Conservation (phyloP, 139 green algal species). For the Pleodorina starrii region DNA sequence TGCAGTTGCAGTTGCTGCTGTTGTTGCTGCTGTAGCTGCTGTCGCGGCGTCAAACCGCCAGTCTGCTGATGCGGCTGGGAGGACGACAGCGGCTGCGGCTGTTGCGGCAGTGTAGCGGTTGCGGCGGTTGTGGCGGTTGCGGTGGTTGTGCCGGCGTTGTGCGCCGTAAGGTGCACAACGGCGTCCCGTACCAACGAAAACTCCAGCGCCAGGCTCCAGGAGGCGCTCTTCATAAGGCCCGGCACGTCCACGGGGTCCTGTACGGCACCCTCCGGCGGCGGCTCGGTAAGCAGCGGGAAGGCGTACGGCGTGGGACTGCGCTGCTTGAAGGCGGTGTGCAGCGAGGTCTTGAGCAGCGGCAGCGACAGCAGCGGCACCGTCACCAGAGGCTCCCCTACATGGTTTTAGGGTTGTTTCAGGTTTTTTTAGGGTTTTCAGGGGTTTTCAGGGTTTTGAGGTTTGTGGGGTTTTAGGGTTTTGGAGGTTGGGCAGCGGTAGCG, state of each 20-base stretch:
- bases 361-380: conserved; percentile 64
- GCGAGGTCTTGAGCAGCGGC: conserved; percentile 35
- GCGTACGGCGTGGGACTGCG: conserved; percentile 71
- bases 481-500: no score
- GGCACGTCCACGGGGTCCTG: conserved; percentile 63
- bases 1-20: neutral
- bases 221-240: conserved; percentile 50
- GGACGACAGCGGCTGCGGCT: conserved; percentile 4
- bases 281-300: conserved; percentile 59
- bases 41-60: neutral
- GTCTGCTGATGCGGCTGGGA: neutral
- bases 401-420: no score
- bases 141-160: neutral
- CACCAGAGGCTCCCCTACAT: conserved; percentile 63
- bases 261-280: neutral
- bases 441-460: no score
- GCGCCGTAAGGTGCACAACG: neutral
- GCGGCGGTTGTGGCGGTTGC: neutral
- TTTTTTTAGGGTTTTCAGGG: no score
- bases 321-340: conserved; percentile 64
- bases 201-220: conserved; percentile 57
- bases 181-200: conserved; percentile 47
- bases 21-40: neutral
- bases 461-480: no score
- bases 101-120: neutral